Evolutionary conservation across 192 early-diverging fungal species (phyloP).

Genomic region (Helicostylum pulchrum): DNA sequence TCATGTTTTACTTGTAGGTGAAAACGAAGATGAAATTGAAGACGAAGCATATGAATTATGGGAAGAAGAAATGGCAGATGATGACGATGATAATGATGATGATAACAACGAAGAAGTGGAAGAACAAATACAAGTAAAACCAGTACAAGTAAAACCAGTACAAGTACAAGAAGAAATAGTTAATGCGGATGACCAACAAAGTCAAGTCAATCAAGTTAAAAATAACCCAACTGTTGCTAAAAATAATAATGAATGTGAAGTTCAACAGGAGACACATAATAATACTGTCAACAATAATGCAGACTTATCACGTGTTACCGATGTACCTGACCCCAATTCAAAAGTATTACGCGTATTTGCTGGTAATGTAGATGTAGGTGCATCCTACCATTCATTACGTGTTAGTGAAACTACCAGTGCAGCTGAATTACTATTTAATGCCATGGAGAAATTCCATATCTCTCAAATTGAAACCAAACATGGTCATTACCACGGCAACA

Average conservation of each 20-base stretch:
- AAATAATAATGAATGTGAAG: neutral
- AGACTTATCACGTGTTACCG: neutral
- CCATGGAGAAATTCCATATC: constrained; percentile 51
- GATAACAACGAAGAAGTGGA: constrained; percentile 31
- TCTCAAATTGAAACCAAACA: constrained; percentile 40
- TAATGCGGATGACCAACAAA: constrained; percentile 36
- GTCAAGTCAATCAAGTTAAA: constrained; percentile 11
- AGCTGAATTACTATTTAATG: constrained; percentile 43
- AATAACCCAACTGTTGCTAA: neutral
- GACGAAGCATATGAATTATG: constrained; percentile 41
- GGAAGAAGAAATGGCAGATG: constrained; percentile 39
- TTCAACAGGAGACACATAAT: neutral
- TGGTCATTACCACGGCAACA: constrained; percentile 15
- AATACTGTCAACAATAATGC: neutral
- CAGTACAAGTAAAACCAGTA: too few species aligned
- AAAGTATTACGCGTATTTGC: constrained; percentile 49
- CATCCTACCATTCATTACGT: constrained; percentile 49
- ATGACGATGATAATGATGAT: constrained; percentile 28
- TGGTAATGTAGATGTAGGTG: constrained; percentile 50
- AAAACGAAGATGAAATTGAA: constrained; percentile 36
- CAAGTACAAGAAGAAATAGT: constrained; percentile 38
- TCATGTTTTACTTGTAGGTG: constrained; percentile 11
- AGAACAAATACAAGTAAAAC: constrained; percentile 28
- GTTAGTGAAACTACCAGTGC: constrained; percentile 38
- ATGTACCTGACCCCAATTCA: neutral